These are phyloP conservation scores for Corchorus olitorius DNA, from an alignment of 345 rosid species.

Conservation along the genomic window DNA sequence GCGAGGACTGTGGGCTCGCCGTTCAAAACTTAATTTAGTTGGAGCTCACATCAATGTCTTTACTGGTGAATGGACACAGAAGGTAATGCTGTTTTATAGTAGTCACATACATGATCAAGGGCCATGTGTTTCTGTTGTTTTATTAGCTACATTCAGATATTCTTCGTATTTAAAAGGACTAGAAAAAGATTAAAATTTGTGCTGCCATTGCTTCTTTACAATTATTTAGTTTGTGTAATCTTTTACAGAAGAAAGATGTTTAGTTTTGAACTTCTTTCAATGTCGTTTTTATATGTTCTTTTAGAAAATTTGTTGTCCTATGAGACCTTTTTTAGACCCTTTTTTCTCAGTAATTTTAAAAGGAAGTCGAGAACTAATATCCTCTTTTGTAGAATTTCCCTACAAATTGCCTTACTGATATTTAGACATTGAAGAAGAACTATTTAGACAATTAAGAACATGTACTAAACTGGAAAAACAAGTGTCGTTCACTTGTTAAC, in stretches of 20 bases:
- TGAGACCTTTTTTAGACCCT: not conserved
- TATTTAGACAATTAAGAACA: not conserved
- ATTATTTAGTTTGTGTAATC: not conserved
- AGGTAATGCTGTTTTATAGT: slow-evolving; percentile 48
- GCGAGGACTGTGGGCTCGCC: slow-evolving; percentile 92
- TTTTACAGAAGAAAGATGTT: not conserved
- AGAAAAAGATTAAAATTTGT: not conserved
- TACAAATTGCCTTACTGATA: not conserved
- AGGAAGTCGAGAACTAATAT: not conserved
- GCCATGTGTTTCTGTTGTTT: not conserved
- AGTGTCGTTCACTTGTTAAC: not conserved
- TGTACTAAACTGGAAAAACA: not conserved
- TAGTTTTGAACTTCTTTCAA: not conserved
- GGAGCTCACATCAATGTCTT: slow-evolving; percentile 99
- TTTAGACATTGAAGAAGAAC: not conserved
- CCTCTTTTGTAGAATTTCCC: not conserved
- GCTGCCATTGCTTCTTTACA: not conserved
- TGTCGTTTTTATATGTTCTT: not conserved
- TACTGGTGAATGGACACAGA: slow-evolving; percentile 99
- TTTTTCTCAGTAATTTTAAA: not conserved
- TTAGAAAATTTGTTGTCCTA: not conserved
- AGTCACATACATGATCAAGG: not conserved
- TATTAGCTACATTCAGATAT: not conserved
- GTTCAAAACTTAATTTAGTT: slow-evolving; percentile 85
- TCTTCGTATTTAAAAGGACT: not conserved